Percentiles rank a stretch among this genome's conserved stretches.
phyloP scores from a whole-genome alignment of 805 yeast genomes.

The Sugiyamaella boreocaroliniensis region DNA sequence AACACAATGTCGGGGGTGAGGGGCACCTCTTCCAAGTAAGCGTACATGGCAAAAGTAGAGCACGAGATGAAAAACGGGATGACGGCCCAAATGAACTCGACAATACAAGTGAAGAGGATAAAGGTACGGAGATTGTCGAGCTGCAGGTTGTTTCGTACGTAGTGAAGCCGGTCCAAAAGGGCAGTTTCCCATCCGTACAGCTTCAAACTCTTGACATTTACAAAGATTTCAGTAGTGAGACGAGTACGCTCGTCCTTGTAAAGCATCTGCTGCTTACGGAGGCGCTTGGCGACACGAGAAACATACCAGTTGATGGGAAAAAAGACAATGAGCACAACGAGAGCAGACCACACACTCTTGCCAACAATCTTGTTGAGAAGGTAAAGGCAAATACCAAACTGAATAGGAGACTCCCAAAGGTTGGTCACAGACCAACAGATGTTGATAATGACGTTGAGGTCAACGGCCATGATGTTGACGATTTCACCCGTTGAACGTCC shows the following conservation, averaged over 20 bases:
- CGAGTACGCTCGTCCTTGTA: constrained; percentile 89
- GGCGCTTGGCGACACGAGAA: constrained; percentile 58
- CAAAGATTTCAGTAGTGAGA: constrained; percentile 74
- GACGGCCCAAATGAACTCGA: constrained; percentile 70
- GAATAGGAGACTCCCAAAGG: constrained; percentile 92
- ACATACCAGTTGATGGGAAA: constrained; percentile 71
- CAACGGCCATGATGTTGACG: constrained; percentile 91
- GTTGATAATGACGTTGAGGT: constrained; percentile 82
- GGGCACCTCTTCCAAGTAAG: constrained; percentile 53
- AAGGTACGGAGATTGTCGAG: constrained; percentile 66
- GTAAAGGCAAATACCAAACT: constrained; percentile 65
- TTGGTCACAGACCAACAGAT: constrained; percentile 70
- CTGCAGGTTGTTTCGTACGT: constrained; percentile 85
- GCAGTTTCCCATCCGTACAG: constrained; percentile 95
- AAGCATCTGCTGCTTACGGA: constrained; percentile 79
- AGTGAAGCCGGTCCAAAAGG: constrained; percentile 60
- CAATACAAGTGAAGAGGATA: constrained; percentile 64
- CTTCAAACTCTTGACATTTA: constrained; percentile 84
- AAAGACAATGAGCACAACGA: constrained; percentile 63
- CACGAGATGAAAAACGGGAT: constrained; percentile 89
- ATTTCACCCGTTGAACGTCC: constrained; percentile 82
- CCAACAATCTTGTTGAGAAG: constrained; percentile 72
- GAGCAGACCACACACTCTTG: constrained; percentile 92
- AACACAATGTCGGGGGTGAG: constrained; percentile 83
- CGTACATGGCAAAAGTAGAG: constrained; percentile 79